phyloP scores from a whole-genome alignment of 2,329 filamentous ascomycete species.

The Ophiocordyceps unilateralis region DNA sequence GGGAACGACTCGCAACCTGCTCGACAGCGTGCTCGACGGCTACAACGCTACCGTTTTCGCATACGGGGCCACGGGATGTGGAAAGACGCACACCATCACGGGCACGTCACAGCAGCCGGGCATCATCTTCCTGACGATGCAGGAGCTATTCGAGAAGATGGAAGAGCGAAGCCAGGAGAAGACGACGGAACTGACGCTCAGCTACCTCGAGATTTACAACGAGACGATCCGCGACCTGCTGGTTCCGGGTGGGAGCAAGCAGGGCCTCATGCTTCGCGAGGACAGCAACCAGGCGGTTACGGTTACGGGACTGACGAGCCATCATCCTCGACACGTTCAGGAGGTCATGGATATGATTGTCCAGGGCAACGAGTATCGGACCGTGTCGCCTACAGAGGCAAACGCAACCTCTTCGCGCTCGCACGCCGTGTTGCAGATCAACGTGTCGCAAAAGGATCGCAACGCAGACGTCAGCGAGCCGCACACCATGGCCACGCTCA shows the following conservation, averaged over 20 bases:
- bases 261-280: slow-evolving; percentile 79
- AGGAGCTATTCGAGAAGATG: slow-evolving; percentile 95
- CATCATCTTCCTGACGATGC: slow-evolving; percentile 98
- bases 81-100: slow-evolving; percentile 95
- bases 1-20: slow-evolving; percentile 69
- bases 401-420: slow-evolving; percentile 96
- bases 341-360: slow-evolving; percentile 99
- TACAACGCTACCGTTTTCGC: slow-evolving; percentile 99
- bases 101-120: slow-evolving; percentile 84
- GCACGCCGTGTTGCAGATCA: slow-evolving; percentile 94
- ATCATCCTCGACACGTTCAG: slow-evolving; percentile 77
- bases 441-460: slow-evolving; percentile 82
- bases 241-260: slow-evolving; percentile 67
- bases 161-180: slow-evolving; percentile 74
- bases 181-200: slow-evolving; percentile 75
- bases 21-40: slow-evolving; percentile 89
- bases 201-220: slow-evolving; percentile 97
- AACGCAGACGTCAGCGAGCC: slow-evolving; percentile 88
- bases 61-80: slow-evolving; percentile 93
- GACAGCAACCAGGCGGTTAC: slow-evolving; percentile 88
- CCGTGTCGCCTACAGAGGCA: slow-evolving; percentile 90
- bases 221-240: slow-evolving; percentile 93
- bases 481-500: slow-evolving; percentile 94
- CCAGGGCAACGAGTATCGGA: slow-evolving; percentile 81
- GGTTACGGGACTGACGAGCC: slow-evolving; percentile 77